Base-by-base conservation (phyloP, 805 yeast genomes). In the Barnettozyma salicaria region DNA sequence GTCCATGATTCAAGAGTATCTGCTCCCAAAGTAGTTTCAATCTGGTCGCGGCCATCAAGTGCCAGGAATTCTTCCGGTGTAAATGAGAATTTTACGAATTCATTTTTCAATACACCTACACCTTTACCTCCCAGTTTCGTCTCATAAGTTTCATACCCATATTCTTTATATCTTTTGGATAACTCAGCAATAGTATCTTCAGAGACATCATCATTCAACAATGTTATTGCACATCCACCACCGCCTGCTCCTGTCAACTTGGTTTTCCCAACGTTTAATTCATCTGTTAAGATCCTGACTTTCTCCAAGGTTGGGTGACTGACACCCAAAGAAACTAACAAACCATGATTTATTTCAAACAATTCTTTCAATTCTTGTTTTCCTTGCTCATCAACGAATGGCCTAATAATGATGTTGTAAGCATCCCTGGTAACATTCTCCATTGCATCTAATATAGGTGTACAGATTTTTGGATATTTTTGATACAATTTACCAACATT, bases 191-290 rank as follows among this genome's bases (percentile, higher is more conserved):
- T 48, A 14, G 48, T 52, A 7, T 51, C 48, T 18, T 59, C 59
- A 1, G 53, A 50, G 7, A 73, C 55, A 13, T 53, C 53, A 4
- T 55, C 59, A 32, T 73, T 64, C 12, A 89, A 66, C 26, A 92
- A 61, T 0, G 97, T 92, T 39, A 92, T 81, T 9, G 97, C 95
- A 66, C 98, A 92, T 2, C 98, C 98, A 34, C 98, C 98, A 16
- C 98, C 98, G 24, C 98, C 98, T 0, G 98, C 98, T 28, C 98
- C 98, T 0, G 98, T 92, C 37, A 92, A 70, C 58, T 92, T 92
- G 0, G 98, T 90, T 40, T 82, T 78, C 7, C 98, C 98, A 13
- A 92, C 59, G 4, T 65, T 56, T 39, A 75, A 50, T 34, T 68
- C 70, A 52, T 83, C 89, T 18, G 86, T 72, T n/a, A 76, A 63